Conservation (phyloP, 306 rosid genomes). For the Alnus rubra region DNA sequence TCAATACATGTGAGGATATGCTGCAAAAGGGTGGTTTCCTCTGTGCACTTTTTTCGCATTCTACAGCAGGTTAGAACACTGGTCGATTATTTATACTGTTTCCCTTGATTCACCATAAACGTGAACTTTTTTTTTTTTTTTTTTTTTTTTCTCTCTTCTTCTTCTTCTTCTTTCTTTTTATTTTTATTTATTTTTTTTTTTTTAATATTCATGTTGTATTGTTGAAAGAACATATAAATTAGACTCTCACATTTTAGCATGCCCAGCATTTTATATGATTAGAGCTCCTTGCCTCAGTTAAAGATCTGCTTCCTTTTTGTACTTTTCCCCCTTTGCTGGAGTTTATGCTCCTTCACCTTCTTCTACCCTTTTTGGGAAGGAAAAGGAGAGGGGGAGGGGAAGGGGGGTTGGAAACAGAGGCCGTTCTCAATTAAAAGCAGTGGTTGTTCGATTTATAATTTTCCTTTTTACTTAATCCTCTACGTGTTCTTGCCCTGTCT, state of each 20-base stretch:
- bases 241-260: not conserved
- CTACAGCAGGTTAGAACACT: constrained; percentile 68
- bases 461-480: not conserved
- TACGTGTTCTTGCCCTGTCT: constrained; percentile 1
- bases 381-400: not conserved
- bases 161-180: too few species aligned
- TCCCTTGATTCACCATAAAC: not conserved
- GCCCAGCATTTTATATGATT: not conserved
- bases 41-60: constrained; percentile 76
- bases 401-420: not conserved
- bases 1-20: constrained; percentile 84
- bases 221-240: not conserved
- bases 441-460: not conserved
- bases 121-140: not conserved
- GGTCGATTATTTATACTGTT: constrained; percentile 11
- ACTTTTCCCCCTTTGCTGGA: not conserved
- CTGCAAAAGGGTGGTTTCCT: constrained; percentile 68
- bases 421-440: not conserved
- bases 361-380: not conserved
- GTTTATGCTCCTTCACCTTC: not conserved
- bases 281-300: not conserved
- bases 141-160: too few species aligned
- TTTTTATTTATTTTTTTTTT: too few species aligned
- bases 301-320: not conserved
- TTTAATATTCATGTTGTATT: not conserved